Conservation (phyloP, 2,329 filamentous ascomycete species). For the Colletotrichum sublineola region DNA sequence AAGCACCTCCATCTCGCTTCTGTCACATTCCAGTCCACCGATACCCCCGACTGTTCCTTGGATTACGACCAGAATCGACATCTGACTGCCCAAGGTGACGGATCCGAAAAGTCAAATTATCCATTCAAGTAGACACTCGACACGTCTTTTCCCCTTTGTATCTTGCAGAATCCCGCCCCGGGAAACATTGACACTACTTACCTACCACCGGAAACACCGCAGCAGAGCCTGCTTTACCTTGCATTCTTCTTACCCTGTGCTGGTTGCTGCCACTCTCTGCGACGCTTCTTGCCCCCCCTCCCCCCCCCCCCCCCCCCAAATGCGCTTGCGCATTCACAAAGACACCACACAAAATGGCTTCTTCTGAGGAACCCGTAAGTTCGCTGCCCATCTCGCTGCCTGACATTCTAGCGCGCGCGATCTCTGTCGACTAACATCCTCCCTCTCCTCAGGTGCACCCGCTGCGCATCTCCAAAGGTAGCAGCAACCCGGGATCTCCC, state of each 20-base stretch:
- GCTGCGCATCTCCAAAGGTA: constrained; percentile 82
- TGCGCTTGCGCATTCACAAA: constrained; percentile 28
- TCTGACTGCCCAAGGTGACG: constrained; percentile 24
- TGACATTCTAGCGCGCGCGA: background rate
- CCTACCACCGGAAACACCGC: constrained; percentile 8
- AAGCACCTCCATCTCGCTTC: constrained; percentile 19
- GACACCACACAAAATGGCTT: constrained; percentile 39
- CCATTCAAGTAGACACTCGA: constrained; percentile 36
- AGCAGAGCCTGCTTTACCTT: constrained; percentile 25
- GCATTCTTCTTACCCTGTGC: constrained; percentile 23
- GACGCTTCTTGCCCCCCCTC: background rate
- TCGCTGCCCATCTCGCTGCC: background rate
- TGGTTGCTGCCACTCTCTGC: constrained; percentile 22
- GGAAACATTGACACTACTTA: constrained; percentile 5
- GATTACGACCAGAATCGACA: constrained; percentile 32
- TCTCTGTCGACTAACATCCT: constrained; percentile 9
- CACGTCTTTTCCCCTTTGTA: constrained; percentile 38
- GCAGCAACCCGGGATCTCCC: constrained; percentile 62
- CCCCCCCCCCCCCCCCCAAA: background rate
- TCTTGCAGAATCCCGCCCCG: constrained; percentile 18
- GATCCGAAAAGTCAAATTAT: constrained; percentile 26
- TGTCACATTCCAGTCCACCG: constrained; percentile 33
- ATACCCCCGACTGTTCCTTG: constrained; percentile 6
- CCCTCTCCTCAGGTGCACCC: constrained; percentile 73
- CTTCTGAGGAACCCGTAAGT: constrained; percentile 42